Evolutionary conservation across 1,139 yeast genomes (phyloP).

Genomic region (Hansenula lynferdii): DNA sequence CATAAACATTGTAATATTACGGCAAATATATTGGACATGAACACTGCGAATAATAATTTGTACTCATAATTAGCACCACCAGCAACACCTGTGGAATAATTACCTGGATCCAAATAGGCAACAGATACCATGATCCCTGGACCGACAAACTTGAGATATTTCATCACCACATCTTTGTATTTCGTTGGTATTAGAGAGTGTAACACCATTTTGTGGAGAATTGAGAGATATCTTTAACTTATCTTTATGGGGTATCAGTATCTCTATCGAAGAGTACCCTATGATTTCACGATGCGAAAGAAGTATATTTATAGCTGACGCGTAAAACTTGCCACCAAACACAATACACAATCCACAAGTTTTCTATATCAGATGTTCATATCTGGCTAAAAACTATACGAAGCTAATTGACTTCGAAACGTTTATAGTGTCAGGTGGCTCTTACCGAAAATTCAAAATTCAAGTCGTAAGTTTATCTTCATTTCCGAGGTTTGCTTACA

Average conservation of each 20-base stretch:
- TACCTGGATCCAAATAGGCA: constrained; percentile 98
- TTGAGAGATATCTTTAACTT: not conserved
- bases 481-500: too few relatives aligned
- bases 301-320: too few relatives aligned
- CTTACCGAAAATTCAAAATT: too few relatives aligned
- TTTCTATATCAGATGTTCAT: not conserved
- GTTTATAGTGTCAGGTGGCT: too few relatives aligned
- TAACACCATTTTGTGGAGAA: not conserved
- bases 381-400: too few relatives aligned
- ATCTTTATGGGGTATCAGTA: not conserved
- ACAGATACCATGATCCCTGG: constrained; percentile 95
- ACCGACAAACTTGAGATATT: constrained; percentile 69
- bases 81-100: constrained; percentile 91
- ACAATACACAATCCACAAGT: too few relatives aligned
- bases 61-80: constrained; percentile 89
- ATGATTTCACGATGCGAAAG: too few relatives aligned
- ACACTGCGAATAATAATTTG: constrained; percentile 72
- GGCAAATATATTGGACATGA: constrained; percentile 83
- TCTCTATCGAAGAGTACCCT: too few relatives aligned
- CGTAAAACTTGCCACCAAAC: too few relatives aligned
- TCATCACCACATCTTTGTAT: constrained; percentile 25
- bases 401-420: too few relatives aligned
- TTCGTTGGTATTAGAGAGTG: not conserved
- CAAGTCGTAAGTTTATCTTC: too few relatives aligned
- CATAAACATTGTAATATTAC: constrained; percentile 80